Evolutionary conservation across 1,139 yeast genomes (phyloP), one percentile per base, ranked within the genome.

Genomic region (Protomyces macrosporus): DNA sequence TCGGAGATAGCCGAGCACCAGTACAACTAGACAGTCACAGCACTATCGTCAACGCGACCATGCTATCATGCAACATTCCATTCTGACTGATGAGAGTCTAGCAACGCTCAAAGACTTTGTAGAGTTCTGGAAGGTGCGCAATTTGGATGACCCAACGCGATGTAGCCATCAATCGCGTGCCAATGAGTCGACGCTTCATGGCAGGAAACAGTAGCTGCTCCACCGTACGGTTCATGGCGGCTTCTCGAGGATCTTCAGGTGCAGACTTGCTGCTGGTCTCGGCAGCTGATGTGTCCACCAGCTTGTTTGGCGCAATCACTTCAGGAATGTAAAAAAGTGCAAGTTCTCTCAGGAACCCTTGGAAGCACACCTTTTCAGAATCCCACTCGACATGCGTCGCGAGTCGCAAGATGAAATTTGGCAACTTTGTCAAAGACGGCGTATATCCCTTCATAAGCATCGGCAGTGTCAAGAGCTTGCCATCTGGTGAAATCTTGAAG

Each of bases 21-120:
- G 23, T 23, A n/a, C n/a, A n/a, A n/a, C n/a, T n/a, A 23, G 23
- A 23, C 23, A 23, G 23, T 23, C 23, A 23, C 23, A 23, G 1
- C 23, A 1, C 23, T 23, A 23, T 23, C 23, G 23, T 23, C 2
- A 23, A 23, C 2, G 23, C 23, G 1, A 23, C 2, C 23, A 23
- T 23, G 23, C 23, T 23, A 23, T 2, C 23, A 23, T 23, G 23
- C 23, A 1, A 23, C 23, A 2, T 23, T 23, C 23, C 2, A 23
- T 23, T 23, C 23, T 23, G 23, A 23, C 23, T 23, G 23, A 23
- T 23, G 23, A 23, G 23, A 23, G 2, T 23, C 23, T 68, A 90
- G 72, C 98, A 93, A 71, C 98, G 79, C 75, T 93, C 99, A 77
- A 93, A 93, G 4, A 95, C 96, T 70, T 81, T 83, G 75, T 95